Evolutionary conservation across 768 basidiomycete species (phyloP).

Genomic region (Tylopilus felleus): DNA sequence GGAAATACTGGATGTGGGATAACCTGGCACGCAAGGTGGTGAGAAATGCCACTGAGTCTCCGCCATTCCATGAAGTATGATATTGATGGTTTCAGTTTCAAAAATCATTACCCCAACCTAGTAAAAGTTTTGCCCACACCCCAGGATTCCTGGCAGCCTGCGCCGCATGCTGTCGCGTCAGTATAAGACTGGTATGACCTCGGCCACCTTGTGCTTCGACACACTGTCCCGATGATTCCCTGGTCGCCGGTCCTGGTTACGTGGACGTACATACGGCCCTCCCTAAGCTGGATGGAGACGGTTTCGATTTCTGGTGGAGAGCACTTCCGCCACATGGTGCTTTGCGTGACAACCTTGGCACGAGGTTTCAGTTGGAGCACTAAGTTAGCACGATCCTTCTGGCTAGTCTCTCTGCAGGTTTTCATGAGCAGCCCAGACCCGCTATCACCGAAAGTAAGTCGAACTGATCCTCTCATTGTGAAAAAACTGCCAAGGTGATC

Average conservation of each 20-base stretch:
- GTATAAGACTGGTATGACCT: background rate
- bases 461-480: no score
- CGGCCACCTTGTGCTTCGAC: background rate
- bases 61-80: background rate
- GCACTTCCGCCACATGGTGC: background rate
- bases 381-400: no score
- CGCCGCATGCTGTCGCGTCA: background rate
- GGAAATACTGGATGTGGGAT: background rate
- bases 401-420: no score
- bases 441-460: no score
- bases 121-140: background rate
- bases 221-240: background rate
- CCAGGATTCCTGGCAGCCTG: background rate
- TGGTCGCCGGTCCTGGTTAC: background rate
- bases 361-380: no score
- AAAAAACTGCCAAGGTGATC: no score
- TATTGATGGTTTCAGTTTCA: background rate
- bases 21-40: background rate
- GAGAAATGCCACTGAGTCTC: background rate
- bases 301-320: background rate
- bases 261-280: background rate
- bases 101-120: background rate
- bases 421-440: no score
- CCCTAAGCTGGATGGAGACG: background rate
- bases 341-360: no score